These are phyloP conservation scores for Mortierella sp. DNA, from an alignment of 371 early-diverging fungal species.

Conservation along the genomic window DNA sequence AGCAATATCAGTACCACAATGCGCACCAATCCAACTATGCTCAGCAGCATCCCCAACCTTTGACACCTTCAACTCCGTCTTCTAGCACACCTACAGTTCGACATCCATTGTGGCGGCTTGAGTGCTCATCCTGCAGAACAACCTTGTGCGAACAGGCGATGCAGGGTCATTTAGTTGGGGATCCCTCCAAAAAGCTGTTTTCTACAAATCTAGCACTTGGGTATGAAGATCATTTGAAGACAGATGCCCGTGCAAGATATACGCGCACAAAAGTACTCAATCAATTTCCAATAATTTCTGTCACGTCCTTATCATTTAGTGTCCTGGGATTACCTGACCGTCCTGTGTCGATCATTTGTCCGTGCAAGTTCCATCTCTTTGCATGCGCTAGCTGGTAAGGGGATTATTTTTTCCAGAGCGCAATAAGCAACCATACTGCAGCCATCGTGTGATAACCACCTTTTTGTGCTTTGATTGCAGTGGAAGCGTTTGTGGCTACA, in stretches of 20 bases:
- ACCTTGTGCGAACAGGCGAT: conserved; percentile 51
- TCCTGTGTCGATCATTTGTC: conserved; percentile 52
- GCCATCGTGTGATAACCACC: too few relatives aligned
- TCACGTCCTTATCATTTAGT: background rate
- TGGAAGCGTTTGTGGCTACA: conserved; percentile 49
- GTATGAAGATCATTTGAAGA: conserved; percentile 13
- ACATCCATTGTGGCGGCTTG: conserved; percentile 45
- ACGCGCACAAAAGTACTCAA: background rate
- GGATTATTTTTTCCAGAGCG: too few relatives aligned
- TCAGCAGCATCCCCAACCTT: conserved; percentile 26
- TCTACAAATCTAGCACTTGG: conserved; percentile 48
- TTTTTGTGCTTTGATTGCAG: too few relatives aligned
- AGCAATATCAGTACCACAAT: conserved; percentile 17
- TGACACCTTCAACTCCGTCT: conserved; percentile 34
- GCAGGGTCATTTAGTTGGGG: conserved; percentile 51
- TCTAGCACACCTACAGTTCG: conserved; percentile 29
- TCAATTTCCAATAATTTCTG: background rate
- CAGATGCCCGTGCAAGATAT: background rate
- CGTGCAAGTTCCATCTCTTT: conserved; percentile 54
- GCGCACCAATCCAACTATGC: conserved; percentile 17
- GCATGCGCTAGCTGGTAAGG: conserved; percentile 52
- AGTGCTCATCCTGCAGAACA: conserved; percentile 46
- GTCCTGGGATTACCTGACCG: conserved; percentile 51
- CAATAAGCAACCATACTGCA: too few relatives aligned
- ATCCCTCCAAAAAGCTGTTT: conserved; percentile 47